Evolutionary conservation across 2,329 filamentous ascomycete genomes (phyloP).

Genomic region (Arthroderma uncinatum): DNA sequence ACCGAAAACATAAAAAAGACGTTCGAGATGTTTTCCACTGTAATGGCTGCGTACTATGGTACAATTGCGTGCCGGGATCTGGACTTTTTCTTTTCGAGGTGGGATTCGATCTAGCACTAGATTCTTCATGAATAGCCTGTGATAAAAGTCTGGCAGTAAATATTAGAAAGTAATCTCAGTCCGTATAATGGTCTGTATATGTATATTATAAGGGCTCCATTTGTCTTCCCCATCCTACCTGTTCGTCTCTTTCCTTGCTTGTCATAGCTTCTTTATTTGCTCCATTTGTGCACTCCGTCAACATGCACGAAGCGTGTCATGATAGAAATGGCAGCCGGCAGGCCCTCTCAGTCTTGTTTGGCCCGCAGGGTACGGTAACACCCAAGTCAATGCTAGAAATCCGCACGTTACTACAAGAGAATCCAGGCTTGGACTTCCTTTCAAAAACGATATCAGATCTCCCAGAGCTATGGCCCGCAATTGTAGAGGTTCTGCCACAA

Average conservation of each 20-base stretch:
- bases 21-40: too few relatives aligned
- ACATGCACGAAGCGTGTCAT: not conserved
- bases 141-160: too few relatives aligned
- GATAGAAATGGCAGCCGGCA: not conserved
- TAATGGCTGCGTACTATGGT: too few relatives aligned
- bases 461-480: not conserved
- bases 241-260: not conserved
- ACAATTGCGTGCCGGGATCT: too few relatives aligned
- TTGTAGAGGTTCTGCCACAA: not conserved
- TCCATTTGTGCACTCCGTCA: not conserved
- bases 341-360: not conserved
- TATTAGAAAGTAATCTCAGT: too few relatives aligned
- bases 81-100: too few relatives aligned
- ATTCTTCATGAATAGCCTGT: too few relatives aligned
- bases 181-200: too few relatives aligned
- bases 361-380: not conserved
- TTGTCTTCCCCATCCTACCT: not conserved
- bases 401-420: not conserved
- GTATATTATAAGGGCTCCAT: not conserved
- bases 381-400: not conserved
- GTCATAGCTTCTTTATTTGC: not conserved
- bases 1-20: too few relatives aligned
- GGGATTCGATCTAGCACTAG: too few relatives aligned
- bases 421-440: not conserved
- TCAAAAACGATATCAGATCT: not conserved